Base-by-base conservation (phyloP, 2,329 filamentous ascomycete genomes). In the Monosporascus sp. region DNA sequence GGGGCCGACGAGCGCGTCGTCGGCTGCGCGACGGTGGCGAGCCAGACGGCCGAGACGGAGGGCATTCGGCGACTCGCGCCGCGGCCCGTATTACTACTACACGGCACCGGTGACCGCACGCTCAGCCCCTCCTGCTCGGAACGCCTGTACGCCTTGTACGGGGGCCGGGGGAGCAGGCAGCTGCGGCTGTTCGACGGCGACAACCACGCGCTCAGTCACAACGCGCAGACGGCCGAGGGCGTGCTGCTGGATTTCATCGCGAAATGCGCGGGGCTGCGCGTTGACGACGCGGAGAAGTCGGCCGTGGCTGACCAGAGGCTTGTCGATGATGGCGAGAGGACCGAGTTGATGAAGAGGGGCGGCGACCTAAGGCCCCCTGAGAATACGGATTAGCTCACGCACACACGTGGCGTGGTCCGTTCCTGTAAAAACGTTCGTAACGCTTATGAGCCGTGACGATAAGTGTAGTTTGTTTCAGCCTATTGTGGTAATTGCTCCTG, bases 161-260 rank as follows among this genome's bases (percentile, higher is more conserved):
- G 70, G 0, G 49, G 48, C 1, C 53, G 58, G n/a, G 69, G 68
- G 2, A 52, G 65, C 17, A 57, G 68, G 37, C 60, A 63, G 55
- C 44, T 74, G 56, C 65, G 69, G 53, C 55, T 75, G 2, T 75
- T 74, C 58, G 64, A 70, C 6, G 65, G 66, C 0, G 72, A 75
- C 54, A 69, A 74, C 57, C 73, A 76, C 62, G 68, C 69, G 14
- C 59, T 75, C 49, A 71, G 63, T n/a, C 49, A 51, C 27, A 70
- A 72, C 55, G 68, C 69, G 41, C 51, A 57, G 35, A 56, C 65
- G 53, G 73, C 66, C 1, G 73, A 75, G 59, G 64, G 57, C 44
- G 59, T 72, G 62, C 61, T 75, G 18, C 67, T 72, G 9, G 63
- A 66, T 7, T 76, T 75, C 55, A 63, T 70, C 5, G 61, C 66